Base-by-base conservation (phyloP, 1,284 basidiomycete genomes). In the Thecaphora thlaspeos region DNA sequence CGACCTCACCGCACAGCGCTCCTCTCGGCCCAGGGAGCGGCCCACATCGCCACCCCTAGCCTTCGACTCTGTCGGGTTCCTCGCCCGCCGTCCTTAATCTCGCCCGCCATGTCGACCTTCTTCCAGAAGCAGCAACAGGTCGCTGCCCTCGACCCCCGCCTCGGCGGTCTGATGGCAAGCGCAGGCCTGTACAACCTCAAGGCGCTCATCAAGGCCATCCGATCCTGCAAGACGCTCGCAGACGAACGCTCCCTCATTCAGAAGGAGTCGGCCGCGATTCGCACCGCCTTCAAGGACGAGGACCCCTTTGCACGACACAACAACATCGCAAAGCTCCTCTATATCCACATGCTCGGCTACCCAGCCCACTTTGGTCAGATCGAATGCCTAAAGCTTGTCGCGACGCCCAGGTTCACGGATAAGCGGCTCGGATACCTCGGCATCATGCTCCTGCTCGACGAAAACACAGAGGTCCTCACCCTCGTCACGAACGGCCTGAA, bases 291-390 rank as follows among this genome's bases (percentile, higher is more conserved):
- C 82, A 88, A 94, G 68, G 93, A 97, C 78, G 95, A 98, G 78
- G 80, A 80, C 45, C 68, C 73, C 24, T 88, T 37, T 89, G 88
- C 80, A 84, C 87, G 93, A 52, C 89, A 97, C 80, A 91, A 97
- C 83, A 96, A 95, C 81, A 88, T 98, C 77, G 93, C 94, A 56
- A 98, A 98, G 79, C 85, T 98, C 21, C 86, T 99, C 61, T 98
- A 99, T 82, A 98, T 99, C 79, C 93, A 98, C 80, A 98, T 99
- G 95, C 88, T 99, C 22, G 95, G 95, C 53, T 97, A 95, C 55
- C 92, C 94, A 3, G 95, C 95, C 26, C 95, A 99, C 79, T 99
- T 97, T 77, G 95, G 95, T 45, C 95, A 99, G 83, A 97, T 99
- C 79, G 95, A 98, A 82, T 99, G 95, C 81, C 83, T 99, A 66